These are phyloP conservation scores for Eucalyptus tenuipes DNA, from an alignment of 345 rosid species.

Conservation along the genomic window DNA sequence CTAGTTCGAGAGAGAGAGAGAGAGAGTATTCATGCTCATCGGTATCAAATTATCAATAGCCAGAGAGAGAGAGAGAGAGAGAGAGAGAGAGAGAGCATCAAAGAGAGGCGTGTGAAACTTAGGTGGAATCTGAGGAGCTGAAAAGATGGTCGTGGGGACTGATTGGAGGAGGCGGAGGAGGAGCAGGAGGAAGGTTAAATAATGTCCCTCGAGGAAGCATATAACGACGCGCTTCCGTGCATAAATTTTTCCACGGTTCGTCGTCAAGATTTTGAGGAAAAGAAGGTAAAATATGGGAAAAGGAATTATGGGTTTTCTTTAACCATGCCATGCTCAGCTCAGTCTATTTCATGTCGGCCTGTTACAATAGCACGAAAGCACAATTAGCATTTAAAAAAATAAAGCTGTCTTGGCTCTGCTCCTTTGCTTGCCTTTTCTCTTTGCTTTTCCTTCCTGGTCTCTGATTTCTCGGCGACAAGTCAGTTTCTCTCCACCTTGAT, in stretches of 20 bases:
- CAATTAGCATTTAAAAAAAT: not conserved
- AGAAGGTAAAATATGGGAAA: not conserved
- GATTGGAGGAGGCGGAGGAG: not conserved
- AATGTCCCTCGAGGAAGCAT: not conserved
- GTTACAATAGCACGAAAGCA: slow-evolving; percentile 17
- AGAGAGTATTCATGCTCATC: not conserved
- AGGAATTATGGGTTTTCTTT: not conserved
- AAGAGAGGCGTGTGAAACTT: not conserved
- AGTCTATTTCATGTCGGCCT: slow-evolving; percentile 70
- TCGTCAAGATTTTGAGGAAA: not conserved
- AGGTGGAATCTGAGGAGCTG: not conserved
- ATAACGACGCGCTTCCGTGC: not conserved
- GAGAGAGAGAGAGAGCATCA: not conserved
- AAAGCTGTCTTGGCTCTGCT: slow-evolving; percentile 18
- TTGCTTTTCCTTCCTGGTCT: slow-evolving; percentile 27
- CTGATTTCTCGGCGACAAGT: slow-evolving; percentile 75
- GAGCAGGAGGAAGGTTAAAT: too few species aligned
- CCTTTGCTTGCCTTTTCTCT: slow-evolving; percentile 1
- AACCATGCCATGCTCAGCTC: slow-evolving; percentile 3
- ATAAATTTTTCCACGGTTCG: not conserved
- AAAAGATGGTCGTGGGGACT: not conserved
- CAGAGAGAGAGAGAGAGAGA: not conserved
- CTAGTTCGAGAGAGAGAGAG: not conserved
- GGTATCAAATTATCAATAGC: not conserved
- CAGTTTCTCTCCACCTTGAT: slow-evolving; percentile 26